Base-by-base conservation (phyloP, 345 rosid genomes). In the Eucalyptus cloeziana region DNA sequence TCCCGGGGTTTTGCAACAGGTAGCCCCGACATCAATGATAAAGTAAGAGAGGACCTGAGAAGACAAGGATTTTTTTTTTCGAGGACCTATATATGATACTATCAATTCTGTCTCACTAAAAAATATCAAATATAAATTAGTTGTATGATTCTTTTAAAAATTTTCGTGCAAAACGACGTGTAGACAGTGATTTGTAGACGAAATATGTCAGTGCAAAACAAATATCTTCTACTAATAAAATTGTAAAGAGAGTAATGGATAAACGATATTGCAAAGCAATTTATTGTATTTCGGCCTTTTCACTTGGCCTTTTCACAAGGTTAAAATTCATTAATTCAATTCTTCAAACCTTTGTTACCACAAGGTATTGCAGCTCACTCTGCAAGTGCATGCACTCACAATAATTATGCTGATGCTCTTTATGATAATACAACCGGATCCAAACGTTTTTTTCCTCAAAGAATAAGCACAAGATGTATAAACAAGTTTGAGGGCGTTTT, bases 231-330 rank as follows among this genome's bases (percentile, higher is more conserved):
- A 13, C 2, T 27, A 64, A 64, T 64, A n/a, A 64, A 30, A 14
- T 64, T n/a, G 19, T n/a, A 4, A n/a, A 64, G 37, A 64, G 76
- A 64, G 19, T n/a, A 14, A n/a, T n/a, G 19, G 10, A 14, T 64
- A 1, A 64, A n/a, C 2, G 10, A 64, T 31, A 64, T 14, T 14
- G 0, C 10, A 0, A n/a, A 64, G 76, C 2, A 64, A 64, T 64
- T 64, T 64, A 14, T 14, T 14, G 19, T 64, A 13, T 2, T n/a
- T 64, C 2, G 19, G 19, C 0, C 76, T 4, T n/a, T n/a, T 64
- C 10, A 7, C 76, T n/a, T 3, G 37, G 5, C 33, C n/a, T n/a
- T n/a, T n/a, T n/a, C n/a, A 62, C 33, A 2, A 7, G 17, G 71
- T 30, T n/a, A 1, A 64, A 30, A 64, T 64, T 37, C 10, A 7